phyloP scores from a whole-genome alignment of 225 moss, liverwort and hornwort genomes.

The Pseudoscleropodium purum region DNA sequence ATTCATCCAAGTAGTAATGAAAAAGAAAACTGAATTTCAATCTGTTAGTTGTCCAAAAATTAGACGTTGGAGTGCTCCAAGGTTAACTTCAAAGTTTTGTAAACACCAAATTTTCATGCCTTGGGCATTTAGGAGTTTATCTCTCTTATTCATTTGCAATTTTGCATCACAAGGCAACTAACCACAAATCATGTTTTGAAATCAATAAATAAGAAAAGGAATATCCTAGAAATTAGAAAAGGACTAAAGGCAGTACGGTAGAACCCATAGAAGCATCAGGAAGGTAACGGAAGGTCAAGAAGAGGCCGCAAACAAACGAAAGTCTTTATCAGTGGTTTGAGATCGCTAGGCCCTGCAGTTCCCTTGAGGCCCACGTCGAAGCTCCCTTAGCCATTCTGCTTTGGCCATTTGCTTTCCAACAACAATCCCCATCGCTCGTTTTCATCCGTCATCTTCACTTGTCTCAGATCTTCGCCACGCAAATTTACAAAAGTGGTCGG shows the following conservation, averaged over 20 bases:
- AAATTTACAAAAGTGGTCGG: constrained; percentile 19
- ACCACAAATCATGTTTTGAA: not conserved
- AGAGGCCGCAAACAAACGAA: not conserved
- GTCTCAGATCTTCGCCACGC: not conserved
- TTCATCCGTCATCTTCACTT: not conserved
- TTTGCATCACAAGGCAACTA: not conserved
- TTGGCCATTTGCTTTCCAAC: not conserved
- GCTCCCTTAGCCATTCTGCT: not conserved
- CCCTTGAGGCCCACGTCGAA: constrained; percentile 1
- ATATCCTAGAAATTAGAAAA: not conserved
- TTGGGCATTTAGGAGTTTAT: too few species aligned
- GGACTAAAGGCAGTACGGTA: too few species aligned
- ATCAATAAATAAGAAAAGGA: too few species aligned
- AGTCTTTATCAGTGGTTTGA: not conserved
- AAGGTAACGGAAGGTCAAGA: not conserved
- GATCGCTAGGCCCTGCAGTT: not conserved
- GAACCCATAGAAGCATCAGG: not conserved
- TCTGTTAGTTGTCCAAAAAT: too few species aligned
- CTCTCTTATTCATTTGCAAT: not conserved
- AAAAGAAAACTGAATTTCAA: too few species aligned
- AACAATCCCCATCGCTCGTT: not conserved
- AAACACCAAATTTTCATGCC: too few species aligned
- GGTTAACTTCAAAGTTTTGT: too few species aligned
- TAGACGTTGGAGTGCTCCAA: too few species aligned
- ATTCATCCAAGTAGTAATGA: too few species aligned